A percentile compares a stretch with the other conserved stretches of the same genome.
These are phyloP conservation scores for Diplocarpon rosae DNA, from an alignment of 2,329 filamentous ascomycete genomes.

Conservation along the genomic window DNA sequence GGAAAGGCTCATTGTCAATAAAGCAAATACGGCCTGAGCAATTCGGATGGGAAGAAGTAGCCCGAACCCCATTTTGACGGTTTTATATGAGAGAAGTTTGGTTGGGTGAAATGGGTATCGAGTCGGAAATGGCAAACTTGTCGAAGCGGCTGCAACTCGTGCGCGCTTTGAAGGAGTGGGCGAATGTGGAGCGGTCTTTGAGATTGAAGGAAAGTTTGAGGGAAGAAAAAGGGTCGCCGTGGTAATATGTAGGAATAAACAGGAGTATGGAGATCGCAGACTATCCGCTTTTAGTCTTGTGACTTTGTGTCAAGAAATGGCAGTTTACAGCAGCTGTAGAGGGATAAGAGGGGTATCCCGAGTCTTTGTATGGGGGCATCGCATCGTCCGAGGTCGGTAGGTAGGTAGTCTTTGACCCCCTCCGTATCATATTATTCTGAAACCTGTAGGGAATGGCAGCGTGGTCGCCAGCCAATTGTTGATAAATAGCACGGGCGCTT, in stretches of 20 bases:
- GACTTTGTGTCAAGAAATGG: constrained; percentile 1
- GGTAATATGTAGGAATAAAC: background rate
- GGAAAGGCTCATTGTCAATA: constrained; percentile 38
- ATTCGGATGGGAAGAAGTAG: constrained; percentile 35
- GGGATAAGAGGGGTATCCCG: background rate
- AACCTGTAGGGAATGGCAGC: too few relatives aligned
- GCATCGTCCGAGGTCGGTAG: constrained; percentile 14
- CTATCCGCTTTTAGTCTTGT: background rate
- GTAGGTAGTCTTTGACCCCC: constrained; percentile 9
- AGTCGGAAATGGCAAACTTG: background rate
- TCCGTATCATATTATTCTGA: constrained; percentile 9
- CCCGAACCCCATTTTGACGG: constrained; percentile 30
- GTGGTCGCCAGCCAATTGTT: too few relatives aligned
- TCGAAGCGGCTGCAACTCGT: constrained; percentile 18
- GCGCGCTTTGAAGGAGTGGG: constrained; percentile 11
- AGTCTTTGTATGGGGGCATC: constrained; percentile 1
- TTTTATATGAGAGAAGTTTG: background rate
- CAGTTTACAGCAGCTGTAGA: background rate
- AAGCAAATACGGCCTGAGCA: constrained; percentile 34
- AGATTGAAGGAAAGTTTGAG: background rate
- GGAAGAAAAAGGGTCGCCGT: background rate
- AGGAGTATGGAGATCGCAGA: constrained; percentile 1
- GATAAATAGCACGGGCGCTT: too few relatives aligned
- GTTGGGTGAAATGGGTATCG: too few relatives aligned
- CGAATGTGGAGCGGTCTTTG: background rate